Evolutionary conservation across 768 basidiomycete species (phyloP).

Genomic region (Leccinellum rugosiceps): DNA sequence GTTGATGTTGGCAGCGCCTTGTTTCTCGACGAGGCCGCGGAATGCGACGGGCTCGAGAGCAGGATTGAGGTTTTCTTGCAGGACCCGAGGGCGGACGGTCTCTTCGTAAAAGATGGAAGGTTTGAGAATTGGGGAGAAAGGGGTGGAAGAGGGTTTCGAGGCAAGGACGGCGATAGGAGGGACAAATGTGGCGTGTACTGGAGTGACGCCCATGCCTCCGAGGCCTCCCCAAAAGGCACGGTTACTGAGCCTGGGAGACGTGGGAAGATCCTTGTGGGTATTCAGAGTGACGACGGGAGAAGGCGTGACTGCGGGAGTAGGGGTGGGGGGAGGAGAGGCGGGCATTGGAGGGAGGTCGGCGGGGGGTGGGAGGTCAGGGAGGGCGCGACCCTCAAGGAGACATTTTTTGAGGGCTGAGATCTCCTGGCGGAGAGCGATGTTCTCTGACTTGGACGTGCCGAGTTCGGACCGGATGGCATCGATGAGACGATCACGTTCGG

Average conservation of each 20-base stretch:
- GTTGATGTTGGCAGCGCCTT: constrained; percentile 30
- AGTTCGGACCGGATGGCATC: constrained; percentile 84
- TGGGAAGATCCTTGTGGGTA: constrained; percentile 73
- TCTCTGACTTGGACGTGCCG: constrained; percentile 75
- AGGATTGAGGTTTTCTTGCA: constrained; percentile 27
- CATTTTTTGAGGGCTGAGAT: constrained; percentile 71
- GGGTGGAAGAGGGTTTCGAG: constrained; percentile 17
- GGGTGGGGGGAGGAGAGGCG: constrained; percentile 41
- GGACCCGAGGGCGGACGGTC: constrained; percentile 20
- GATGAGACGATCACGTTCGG: constrained; percentile 87
- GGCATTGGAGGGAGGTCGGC: constrained; percentile 35
- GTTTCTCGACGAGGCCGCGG: constrained; percentile 29
- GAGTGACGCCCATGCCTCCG: constrained; percentile 68
- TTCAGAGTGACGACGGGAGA: constrained; percentile 55
- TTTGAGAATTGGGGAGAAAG: constrained; percentile 22
- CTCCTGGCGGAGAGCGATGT: constrained; percentile 77
- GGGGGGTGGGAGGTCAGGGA: constrained; percentile 45
- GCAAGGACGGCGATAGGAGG: constrained; percentile 55
- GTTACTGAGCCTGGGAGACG: constrained; percentile 50
- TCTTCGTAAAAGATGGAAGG: constrained; percentile 33
- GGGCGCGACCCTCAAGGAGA: constrained; percentile 63
- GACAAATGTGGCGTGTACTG: constrained; percentile 80
- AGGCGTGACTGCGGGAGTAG: constrained; percentile 14
- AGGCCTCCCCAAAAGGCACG: constrained; percentile 81
- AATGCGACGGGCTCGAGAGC: constrained; percentile 19